phyloP scores from a whole-genome alignment of 768 basidiomycete species.

The Fomitopsis serialis region DNA sequence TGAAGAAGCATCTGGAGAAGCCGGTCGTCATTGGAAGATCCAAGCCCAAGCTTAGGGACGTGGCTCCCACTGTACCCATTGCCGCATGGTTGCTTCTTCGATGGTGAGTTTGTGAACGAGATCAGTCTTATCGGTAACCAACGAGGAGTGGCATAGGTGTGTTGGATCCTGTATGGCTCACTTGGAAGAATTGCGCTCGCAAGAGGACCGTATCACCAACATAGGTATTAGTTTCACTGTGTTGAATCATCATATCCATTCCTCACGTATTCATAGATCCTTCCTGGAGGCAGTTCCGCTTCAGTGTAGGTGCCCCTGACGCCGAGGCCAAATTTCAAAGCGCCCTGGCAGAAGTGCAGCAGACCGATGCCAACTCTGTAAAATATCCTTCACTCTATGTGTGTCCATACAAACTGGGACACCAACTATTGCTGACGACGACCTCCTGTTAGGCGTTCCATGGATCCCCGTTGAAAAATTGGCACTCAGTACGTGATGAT shows the following conservation, averaged over 20 bases:
- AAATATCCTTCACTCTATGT: slow-evolving; percentile 36
- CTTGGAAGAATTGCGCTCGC: slow-evolving; percentile 54
- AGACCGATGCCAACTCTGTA: slow-evolving; percentile 32
- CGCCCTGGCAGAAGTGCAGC: slow-evolving; percentile 37
- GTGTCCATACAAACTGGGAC: too few species aligned
- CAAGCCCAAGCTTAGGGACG: slow-evolving; percentile 49
- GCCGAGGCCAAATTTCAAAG: slow-evolving; percentile 61
- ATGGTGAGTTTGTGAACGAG: slow-evolving; percentile 37
- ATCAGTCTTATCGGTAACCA: too few species aligned
- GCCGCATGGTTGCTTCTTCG: slow-evolving; percentile 65
- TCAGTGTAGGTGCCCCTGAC: slow-evolving; percentile 67
- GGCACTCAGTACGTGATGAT: slow-evolving; percentile 52
- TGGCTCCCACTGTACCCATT: slow-evolving; percentile 41
- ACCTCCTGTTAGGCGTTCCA: slow-evolving; percentile 51
- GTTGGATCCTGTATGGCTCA: slow-evolving; percentile 71
- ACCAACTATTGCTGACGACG: not conserved
- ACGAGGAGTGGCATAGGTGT: slow-evolving; percentile 38
- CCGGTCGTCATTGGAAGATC: slow-evolving; percentile 44
- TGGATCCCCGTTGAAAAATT: slow-evolving; percentile 58
- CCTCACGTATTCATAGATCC: slow-evolving; percentile 28
- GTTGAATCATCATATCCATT: not conserved
- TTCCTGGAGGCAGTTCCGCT: slow-evolving; percentile 57
- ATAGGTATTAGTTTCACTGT: slow-evolving; percentile 32
- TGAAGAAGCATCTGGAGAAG: slow-evolving; percentile 52
- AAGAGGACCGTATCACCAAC: slow-evolving; percentile 49